A percentile compares a stretch with the other conserved stretches of the same genome.
These are phyloP conservation scores for Apiospora phragmitis DNA, from an alignment of 2,329 filamentous ascomycete genomes.

Conservation along the genomic window DNA sequence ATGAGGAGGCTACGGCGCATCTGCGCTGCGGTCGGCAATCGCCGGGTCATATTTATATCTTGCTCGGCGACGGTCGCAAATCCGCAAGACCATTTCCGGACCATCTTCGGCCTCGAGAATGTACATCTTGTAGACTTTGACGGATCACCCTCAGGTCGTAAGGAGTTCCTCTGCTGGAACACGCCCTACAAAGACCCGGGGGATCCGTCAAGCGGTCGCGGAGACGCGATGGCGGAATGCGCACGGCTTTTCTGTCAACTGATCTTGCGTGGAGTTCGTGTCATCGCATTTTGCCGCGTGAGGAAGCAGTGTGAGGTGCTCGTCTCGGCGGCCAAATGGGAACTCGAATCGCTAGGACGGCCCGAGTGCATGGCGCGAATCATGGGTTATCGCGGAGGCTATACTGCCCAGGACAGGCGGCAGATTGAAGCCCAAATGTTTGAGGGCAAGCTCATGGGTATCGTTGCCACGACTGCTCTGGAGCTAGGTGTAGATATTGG, in stretches of 20 bases:
- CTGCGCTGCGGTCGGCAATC: slow-evolving; percentile 88
- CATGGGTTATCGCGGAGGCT: slow-evolving; percentile 95
- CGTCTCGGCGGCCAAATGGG: slow-evolving; percentile 74
- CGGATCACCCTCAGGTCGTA: slow-evolving; percentile 86
- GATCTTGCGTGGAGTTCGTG: slow-evolving; percentile 81
- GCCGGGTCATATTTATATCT: slow-evolving; percentile 83
- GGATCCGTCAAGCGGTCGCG: slow-evolving; percentile 83
- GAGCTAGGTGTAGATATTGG: slow-evolving; percentile 96
- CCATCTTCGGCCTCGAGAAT: slow-evolving; percentile 85
- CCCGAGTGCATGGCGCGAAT: slow-evolving; percentile 76
- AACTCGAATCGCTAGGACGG: slow-evolving; percentile 72
- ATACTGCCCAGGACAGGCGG: slow-evolving; percentile 86
- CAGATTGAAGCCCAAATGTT: slow-evolving; percentile 96
- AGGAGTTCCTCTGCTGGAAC: slow-evolving; percentile 98
- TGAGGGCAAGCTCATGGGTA: slow-evolving; percentile 86
- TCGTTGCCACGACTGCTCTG: slow-evolving; percentile 89
- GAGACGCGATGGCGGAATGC: slow-evolving; percentile 81
- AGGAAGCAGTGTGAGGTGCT: slow-evolving; percentile 87
- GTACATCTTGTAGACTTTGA: slow-evolving; percentile 86
- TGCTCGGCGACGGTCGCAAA: slow-evolving; percentile 97
- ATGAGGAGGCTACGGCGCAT: slow-evolving; percentile 87
- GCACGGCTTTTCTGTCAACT: slow-evolving; percentile 88
- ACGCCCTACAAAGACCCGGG: slow-evolving; percentile 89
- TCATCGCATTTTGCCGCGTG: slow-evolving; percentile 90
- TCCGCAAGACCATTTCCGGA: slow-evolving; percentile 85